These are phyloP conservation scores for Lepidium didymum DNA, from an alignment of 345 rosid species.

Conservation along the genomic window DNA sequence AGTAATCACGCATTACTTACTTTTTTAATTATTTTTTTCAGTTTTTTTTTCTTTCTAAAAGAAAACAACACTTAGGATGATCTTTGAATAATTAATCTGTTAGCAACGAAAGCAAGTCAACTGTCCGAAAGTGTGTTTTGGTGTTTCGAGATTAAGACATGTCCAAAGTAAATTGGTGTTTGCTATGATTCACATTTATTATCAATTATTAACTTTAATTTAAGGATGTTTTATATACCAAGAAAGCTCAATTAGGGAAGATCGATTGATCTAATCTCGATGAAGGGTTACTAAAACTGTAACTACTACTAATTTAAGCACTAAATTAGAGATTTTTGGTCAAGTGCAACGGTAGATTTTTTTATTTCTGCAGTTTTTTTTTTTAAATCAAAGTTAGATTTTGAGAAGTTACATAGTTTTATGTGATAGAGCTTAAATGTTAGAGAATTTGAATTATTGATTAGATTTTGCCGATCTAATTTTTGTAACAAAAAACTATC, in stretches of 20 bases:
- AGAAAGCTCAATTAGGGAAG: background rate
- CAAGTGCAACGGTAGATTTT: too few relatives aligned
- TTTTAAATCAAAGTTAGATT: too few relatives aligned
- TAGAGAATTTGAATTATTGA: too few relatives aligned
- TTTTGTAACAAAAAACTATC: too few relatives aligned
- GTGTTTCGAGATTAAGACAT: constrained; percentile 23
- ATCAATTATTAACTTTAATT: background rate
- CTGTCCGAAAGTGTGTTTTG: constrained; percentile 16
- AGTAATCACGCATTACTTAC: constrained; percentile 10
- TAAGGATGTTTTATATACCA: background rate
- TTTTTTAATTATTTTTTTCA: background rate
- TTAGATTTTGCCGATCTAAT: too few relatives aligned
- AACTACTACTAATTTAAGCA: too few relatives aligned
- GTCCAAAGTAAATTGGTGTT: constrained; percentile 14
- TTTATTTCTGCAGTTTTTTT: too few relatives aligned
- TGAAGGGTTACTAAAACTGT: background rate
- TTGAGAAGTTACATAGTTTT: too few relatives aligned
- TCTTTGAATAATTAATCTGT: background rate
- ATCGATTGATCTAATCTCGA: background rate
- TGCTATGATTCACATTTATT: constrained; percentile 9
- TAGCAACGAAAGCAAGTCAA: constrained; percentile 13
- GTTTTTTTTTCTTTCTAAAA: background rate
- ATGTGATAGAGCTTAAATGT: too few relatives aligned
- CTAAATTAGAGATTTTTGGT: too few relatives aligned
- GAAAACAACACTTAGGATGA: background rate